Percentiles rank a stretch among this genome's conserved stretches.
These are phyloP conservation scores for Psilocybe subaeruginosa DNA, from an alignment of 768 basidiomycete species.

Conservation along the genomic window DNA sequence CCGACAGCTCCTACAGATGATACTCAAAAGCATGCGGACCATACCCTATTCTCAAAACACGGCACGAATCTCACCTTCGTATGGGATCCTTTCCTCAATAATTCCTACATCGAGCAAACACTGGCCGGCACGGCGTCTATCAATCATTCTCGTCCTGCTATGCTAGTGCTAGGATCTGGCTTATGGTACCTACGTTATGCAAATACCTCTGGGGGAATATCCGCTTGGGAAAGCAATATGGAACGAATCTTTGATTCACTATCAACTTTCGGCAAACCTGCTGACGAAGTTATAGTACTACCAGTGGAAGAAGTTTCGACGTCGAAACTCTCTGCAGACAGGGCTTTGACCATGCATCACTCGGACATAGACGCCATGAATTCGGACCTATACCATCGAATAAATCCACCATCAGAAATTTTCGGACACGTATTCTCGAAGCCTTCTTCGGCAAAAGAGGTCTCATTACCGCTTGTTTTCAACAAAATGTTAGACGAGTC, in stretches of 20 bases:
- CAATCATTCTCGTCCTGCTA: slow-evolving; percentile 43
- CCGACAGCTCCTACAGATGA: slow-evolving; percentile 56
- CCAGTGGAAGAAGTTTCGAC: slow-evolving; percentile 76
- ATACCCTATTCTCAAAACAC: slow-evolving; percentile 47
- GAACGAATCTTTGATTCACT: slow-evolving; percentile 64
- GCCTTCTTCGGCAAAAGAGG: slow-evolving; percentile 21
- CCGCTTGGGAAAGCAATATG: slow-evolving; percentile 78
- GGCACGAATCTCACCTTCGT: slow-evolving; percentile 59
- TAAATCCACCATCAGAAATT: slow-evolving; percentile 38
- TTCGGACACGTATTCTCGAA: slow-evolving; percentile 3
- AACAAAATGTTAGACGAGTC: slow-evolving; percentile 77
- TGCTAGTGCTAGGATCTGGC: slow-evolving; percentile 85
- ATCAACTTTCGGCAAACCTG: slow-evolving; percentile 42
- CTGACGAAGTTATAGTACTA: slow-evolving; percentile 77
- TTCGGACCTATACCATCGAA: slow-evolving; percentile 75
- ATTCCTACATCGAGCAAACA: slow-evolving; percentile 52
- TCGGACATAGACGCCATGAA: slow-evolving; percentile 93
- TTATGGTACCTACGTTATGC: slow-evolving; percentile 89
- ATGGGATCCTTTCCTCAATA: slow-evolving; percentile 92
- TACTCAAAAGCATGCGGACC: slow-evolving; percentile 71
- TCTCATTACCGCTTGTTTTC: slow-evolving; percentile 77
- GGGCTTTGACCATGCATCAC: slow-evolving; percentile 69
- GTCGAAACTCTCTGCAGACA: slow-evolving; percentile 64
- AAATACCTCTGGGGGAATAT: slow-evolving; percentile 69
- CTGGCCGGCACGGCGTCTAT: slow-evolving; percentile 26